A percentile compares a stretch with the other conserved stretches of the same genome.
These are phyloP conservation scores for Raffaelea deltoideospora DNA, from an alignment of 2,329 filamentous ascomycete species.

Conservation along the genomic window DNA sequence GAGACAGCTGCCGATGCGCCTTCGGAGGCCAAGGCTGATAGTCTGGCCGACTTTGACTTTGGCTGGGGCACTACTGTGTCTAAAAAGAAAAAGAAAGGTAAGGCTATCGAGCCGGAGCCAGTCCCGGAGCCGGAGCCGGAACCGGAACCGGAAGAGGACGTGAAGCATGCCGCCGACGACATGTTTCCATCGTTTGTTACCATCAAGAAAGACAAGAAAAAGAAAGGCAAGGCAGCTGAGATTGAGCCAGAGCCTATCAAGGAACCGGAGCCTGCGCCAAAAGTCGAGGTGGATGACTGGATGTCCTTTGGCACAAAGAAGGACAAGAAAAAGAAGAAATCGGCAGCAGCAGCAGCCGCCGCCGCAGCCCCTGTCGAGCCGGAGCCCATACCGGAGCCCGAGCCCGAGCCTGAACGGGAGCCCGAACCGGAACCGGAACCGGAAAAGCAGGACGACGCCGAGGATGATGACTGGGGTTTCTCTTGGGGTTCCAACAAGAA, in stretches of 20 bases:
- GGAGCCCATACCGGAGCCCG: slow-evolving; percentile 4
- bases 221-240: slow-evolving; percentile 6
- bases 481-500: slow-evolving; percentile 17
- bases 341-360: no score
- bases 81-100: slow-evolving; percentile 12
- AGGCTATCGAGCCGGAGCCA: slow-evolving; percentile 10
- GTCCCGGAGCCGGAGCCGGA: slow-evolving; percentile 3
- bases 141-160: slow-evolving; percentile 3
- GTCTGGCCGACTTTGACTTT: slow-evolving; percentile 16
- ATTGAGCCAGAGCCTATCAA: slow-evolving; percentile 1
- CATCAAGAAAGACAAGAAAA: slow-evolving; percentile 25
- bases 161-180: slow-evolving; percentile 7
- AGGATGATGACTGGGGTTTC: slow-evolving; percentile 26
- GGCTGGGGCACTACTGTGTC: slow-evolving; percentile 13
- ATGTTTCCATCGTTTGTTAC: slow-evolving; percentile 13
- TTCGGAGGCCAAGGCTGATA: slow-evolving; percentile 6
- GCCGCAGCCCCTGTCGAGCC: no score
- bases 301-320: slow-evolving; percentile 20
- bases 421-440: slow-evolving; percentile 3
- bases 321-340: slow-evolving; percentile 15
- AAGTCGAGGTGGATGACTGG: background rate
- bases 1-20: slow-evolving; percentile 5
- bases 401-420: background rate
- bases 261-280: slow-evolving; percentile 12
- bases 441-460: slow-evolving; percentile 11